Evolutionary conservation across 2,329 filamentous ascomycete genomes (phyloP).

Genomic region (Coniochaeta hoffmannii): DNA sequence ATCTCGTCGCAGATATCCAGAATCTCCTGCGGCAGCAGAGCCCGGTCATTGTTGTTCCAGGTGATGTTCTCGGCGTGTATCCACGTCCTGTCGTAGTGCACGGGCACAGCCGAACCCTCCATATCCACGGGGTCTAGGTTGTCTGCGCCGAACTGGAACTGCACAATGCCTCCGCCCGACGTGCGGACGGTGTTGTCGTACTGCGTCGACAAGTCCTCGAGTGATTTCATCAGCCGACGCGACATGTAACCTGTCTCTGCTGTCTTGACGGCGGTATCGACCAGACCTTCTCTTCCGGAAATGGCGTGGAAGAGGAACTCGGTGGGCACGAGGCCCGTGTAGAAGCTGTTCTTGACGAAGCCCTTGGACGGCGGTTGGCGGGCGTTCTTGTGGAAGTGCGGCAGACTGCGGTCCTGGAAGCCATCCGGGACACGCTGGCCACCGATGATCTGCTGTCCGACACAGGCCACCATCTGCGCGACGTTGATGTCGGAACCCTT

Average conservation of each 20-base stretch:
- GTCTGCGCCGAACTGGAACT: conserved; percentile 96
- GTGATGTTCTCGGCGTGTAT: conserved; percentile 71
- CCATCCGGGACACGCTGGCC: conserved; percentile 89
- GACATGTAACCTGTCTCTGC: conserved; percentile 99
- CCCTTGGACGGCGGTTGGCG: conserved; percentile 91
- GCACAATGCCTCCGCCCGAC: conserved; percentile 79
- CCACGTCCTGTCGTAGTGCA: conserved; percentile 87
- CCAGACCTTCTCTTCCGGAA: conserved; percentile 94
- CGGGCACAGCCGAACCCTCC: conserved; percentile 88
- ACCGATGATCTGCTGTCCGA: conserved; percentile 96
- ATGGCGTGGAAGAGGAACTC: conserved; percentile 99
- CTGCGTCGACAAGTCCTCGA: conserved; percentile 87
- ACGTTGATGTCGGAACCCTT: conserved; percentile 98
- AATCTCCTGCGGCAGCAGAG: conserved; percentile 70
- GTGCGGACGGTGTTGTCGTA: conserved; percentile 95
- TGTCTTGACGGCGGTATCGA: conserved; percentile 98
- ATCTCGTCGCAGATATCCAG: conserved; percentile 58
- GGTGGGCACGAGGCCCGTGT: conserved; percentile 78
- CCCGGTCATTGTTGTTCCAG: conserved; percentile 68
- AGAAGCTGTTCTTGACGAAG: conserved; percentile 97
- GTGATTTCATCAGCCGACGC: conserved; percentile 90
- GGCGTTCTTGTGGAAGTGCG: conserved; percentile 91
- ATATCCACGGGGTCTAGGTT: conserved; percentile 95
- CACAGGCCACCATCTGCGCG: conserved; percentile 95
- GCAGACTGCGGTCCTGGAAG: conserved; percentile 90